These are phyloP conservation scores for Xanthoconium separans DNA, from an alignment of 1,284 basidiomycete species.

Conservation along the genomic window DNA sequence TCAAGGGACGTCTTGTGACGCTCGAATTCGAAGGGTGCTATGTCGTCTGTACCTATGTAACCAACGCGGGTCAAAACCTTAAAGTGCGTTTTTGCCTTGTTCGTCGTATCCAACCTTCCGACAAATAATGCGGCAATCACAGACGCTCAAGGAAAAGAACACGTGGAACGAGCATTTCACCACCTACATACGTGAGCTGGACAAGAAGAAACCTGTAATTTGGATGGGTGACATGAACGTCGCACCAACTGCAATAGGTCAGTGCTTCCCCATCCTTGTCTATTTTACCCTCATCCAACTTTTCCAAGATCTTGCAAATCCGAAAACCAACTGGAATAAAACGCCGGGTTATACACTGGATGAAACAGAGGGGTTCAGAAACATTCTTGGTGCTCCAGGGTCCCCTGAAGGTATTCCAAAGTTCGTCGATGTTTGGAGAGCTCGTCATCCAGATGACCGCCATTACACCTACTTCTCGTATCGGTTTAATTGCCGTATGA, in stretches of 20 bases:
- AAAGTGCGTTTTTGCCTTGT: conserved; percentile 50
- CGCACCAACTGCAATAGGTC: conserved; percentile 73
- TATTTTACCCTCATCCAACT: not conserved
- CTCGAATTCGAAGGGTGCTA: conserved; percentile 76
- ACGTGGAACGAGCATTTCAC: conserved; percentile 78
- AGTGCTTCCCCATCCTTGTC: not conserved
- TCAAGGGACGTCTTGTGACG: conserved; percentile 79
- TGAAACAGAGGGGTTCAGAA: conserved; percentile 70
- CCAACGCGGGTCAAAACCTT: conserved; percentile 80
- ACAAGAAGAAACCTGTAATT: conserved; percentile 79
- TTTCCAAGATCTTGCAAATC: conserved; percentile 58
- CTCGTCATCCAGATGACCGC: conserved; percentile 62
- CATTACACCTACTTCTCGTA: conserved; percentile 88
- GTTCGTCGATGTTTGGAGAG: conserved; percentile 83
- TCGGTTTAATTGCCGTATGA: conserved; percentile 76
- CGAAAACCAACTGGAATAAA: conserved; percentile 77
- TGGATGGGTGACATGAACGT: conserved; percentile 92
- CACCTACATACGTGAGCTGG: conserved; percentile 66
- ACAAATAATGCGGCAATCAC: conserved; percentile 2
- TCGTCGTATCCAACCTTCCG: not conserved
- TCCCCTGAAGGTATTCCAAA: conserved; percentile 37
- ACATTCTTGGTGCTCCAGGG: conserved; percentile 54
- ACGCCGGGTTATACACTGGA: conserved; percentile 77
- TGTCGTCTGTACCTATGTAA: conserved; percentile 81
- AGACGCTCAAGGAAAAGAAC: conserved; percentile 75